Base-by-base conservation (phyloP, 2,329 filamentous ascomycete genomes). In the Colletotrichum navitas region DNA sequence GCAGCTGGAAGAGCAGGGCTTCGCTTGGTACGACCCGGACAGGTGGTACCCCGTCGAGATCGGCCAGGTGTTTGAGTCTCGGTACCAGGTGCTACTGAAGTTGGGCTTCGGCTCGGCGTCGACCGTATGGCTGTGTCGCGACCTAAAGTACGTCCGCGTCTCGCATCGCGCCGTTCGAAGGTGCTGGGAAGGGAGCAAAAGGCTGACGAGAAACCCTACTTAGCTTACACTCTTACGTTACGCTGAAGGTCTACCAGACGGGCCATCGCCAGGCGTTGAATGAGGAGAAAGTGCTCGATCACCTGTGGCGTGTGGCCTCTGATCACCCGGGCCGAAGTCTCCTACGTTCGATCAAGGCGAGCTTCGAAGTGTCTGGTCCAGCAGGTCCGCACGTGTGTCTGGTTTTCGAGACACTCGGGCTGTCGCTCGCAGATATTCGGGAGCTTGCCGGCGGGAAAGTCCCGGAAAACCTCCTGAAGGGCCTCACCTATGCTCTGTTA, bases 41-140 rank as follows among this genome's bases (percentile, higher is more conserved):
- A 73, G 68, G 1, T 78, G 74, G 54, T 78, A 76, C 58, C 76
- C 78, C 16, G 73, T 76, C 7, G 62, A 62, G 1, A 74, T 76
- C 34, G 77, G 76, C 2, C 66, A 78, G 18, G 51, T 77, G 2
- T 71, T 78, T 32, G 65, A 65, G 49, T 71, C 69, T 4, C 71
- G 74, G 1, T 78, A 78, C 26, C 70, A 78, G 16, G 75, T 77
- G 5, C 64, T 77, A 1, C 74, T 75, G 3, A 79, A 79, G 61
- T 69, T 78, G 21, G 77, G 78, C 0, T 78, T 74, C 39, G 77
- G 78, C 10, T 74, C 75, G 4, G 74, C 71, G 6, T 79, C 78
- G 1, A 78, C 77, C 0, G 74, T 73, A 12, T 78, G 77, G 77
- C 63, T 77, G 6, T 76, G 74, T 21, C 74, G 74, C 10, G 77